phyloP scores from a whole-genome alignment of 768 basidiomycete species.

The Boletales sp. region DNA sequence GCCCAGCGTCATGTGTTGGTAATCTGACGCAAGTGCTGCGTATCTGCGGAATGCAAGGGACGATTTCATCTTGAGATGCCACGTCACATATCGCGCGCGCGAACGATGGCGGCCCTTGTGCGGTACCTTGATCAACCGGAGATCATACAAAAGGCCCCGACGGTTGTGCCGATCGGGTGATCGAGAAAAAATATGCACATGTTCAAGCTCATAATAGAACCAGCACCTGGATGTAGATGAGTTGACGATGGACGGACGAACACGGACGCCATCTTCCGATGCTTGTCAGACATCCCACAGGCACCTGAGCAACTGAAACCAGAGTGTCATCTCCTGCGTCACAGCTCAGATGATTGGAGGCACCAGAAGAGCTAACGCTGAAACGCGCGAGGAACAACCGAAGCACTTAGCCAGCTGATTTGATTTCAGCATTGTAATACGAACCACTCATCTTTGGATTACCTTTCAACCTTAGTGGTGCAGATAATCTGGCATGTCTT shows the following conservation, averaged over 20 bases:
- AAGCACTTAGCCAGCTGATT: too few relatives aligned
- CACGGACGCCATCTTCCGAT: neutral
- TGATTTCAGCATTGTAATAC: too few relatives aligned
- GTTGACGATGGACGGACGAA: neutral
- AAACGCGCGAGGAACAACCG: neutral
- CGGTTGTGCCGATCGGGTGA: neutral
- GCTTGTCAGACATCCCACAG: neutral
- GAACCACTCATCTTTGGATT: too few relatives aligned
- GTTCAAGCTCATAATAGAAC: neutral
- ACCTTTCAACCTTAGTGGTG: too few relatives aligned
- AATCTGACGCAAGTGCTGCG: too few relatives aligned
- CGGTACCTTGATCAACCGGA: neutral
- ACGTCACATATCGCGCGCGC: neutral
- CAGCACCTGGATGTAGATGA: neutral
- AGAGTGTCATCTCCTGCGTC: neutral
- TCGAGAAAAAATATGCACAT: neutral
- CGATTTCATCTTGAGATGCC: neutral
- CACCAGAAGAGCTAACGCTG: neutral
- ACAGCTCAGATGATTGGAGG: neutral
- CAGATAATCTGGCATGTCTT: too few relatives aligned
- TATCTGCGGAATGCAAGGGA: too few relatives aligned
- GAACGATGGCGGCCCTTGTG: neutral
- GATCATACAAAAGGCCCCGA: constrained; percentile 2
- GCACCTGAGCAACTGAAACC: neutral
- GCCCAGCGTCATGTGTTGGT: too few relatives aligned